Conservation (phyloP, 2,329 filamentous ascomycete genomes). For the Sporothrix protearum region DNA sequence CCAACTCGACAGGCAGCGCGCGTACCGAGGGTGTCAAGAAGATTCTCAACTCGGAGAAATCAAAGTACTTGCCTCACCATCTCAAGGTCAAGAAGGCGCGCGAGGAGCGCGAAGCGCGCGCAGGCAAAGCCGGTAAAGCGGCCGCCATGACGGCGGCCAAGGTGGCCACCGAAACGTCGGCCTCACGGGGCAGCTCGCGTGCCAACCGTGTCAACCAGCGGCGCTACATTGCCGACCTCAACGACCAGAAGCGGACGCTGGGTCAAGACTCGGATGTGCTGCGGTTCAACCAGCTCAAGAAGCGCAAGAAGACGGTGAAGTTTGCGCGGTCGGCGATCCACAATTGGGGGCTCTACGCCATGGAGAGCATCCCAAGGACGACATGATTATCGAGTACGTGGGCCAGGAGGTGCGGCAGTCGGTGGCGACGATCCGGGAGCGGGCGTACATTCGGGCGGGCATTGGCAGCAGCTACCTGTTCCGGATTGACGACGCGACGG, state of each 20-base stretch:
- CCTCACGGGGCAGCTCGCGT: slow-evolving; percentile 76
- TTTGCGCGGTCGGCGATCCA: slow-evolving; percentile 97
- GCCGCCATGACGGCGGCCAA: slow-evolving; percentile 68
- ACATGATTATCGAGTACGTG: slow-evolving; percentile 99
- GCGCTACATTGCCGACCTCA: slow-evolving; percentile 88
- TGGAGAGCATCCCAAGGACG: slow-evolving; percentile 96
- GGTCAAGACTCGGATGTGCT: slow-evolving; percentile 84
- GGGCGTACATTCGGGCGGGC: slow-evolving; percentile 88
- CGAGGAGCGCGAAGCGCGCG: slow-evolving; percentile 82
- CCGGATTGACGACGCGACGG: slow-evolving; percentile 94
- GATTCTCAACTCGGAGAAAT: slow-evolving; percentile 96
- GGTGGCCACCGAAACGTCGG: slow-evolving; percentile 72
- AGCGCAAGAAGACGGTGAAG: slow-evolving; percentile 97
- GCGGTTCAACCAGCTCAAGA: slow-evolving; percentile 98
- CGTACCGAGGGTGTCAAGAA: slow-evolving; percentile 92
- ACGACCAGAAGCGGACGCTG: slow-evolving; percentile 85
- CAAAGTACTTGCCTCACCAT: slow-evolving; percentile 94
- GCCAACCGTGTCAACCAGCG: slow-evolving; percentile 95
- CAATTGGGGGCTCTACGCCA: slow-evolving; percentile 96
- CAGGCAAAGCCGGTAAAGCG: slow-evolving; percentile 58
- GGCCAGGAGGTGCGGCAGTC: slow-evolving; percentile 96
- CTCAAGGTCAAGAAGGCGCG: slow-evolving; percentile 91
- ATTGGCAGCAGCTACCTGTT: slow-evolving; percentile 98
- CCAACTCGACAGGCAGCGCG: slow-evolving; percentile 79
- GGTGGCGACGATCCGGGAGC: slow-evolving; percentile 93